These are phyloP conservation scores for Moesziomyces sp. DNA, from an alignment of 1,284 basidiomycete species.

Conservation along the genomic window DNA sequence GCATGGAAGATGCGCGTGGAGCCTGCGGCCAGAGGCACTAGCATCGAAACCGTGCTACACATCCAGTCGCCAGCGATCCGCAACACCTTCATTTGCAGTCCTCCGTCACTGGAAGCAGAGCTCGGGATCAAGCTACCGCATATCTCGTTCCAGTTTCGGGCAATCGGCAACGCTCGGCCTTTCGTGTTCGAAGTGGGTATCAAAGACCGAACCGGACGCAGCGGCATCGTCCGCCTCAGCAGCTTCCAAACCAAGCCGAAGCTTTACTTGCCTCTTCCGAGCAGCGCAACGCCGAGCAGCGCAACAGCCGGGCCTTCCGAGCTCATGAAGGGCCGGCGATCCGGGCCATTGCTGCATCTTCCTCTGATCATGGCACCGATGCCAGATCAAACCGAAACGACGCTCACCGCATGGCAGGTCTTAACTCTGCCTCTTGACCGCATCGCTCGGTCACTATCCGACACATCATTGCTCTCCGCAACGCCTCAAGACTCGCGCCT, in stretches of 20 bases:
- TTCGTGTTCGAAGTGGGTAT: conserved; percentile 83
- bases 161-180: conserved; percentile 73
- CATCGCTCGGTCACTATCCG: conserved; percentile 7
- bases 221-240: conserved; percentile 77
- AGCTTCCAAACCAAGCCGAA: conserved; percentile 78
- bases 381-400: conserved; percentile 10
- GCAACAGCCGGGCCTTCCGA: conserved; percentile 26
- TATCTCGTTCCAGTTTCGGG: conserved; percentile 79
- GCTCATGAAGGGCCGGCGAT: neutral
- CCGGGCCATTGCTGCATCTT: conserved; percentile 4
- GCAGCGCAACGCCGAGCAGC: conserved; percentile 42
- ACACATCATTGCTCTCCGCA: conserved; percentile 1
- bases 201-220: conserved; percentile 74
- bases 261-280: conserved; percentile 12
- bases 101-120: conserved; percentile 17
- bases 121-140: conserved; percentile 79
- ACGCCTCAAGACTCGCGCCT: neutral
- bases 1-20: conserved; percentile 15
- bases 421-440: conserved; percentile 23
- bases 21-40: conserved; percentile 26
- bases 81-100: conserved; percentile 77
- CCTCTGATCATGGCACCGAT: conserved; percentile 13
- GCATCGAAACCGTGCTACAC: conserved; percentile 78
- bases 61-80: conserved; percentile 80
- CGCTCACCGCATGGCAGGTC: conserved; percentile 31